These are phyloP conservation scores for Aschersonia sp. DNA, from an alignment of 2,329 filamentous ascomycete genomes.

Conservation along the genomic window DNA sequence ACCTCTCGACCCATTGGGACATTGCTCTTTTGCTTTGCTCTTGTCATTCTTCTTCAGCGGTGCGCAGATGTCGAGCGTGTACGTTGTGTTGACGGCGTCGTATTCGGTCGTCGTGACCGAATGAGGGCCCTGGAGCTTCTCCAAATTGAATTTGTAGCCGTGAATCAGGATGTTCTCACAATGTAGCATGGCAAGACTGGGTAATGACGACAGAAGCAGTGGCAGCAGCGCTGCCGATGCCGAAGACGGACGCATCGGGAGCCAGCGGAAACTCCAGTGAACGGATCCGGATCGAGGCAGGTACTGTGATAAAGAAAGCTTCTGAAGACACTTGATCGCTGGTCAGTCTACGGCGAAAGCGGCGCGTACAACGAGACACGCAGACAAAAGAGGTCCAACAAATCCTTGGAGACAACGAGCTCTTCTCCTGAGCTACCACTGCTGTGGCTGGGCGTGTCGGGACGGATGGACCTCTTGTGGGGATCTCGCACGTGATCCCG, in stretches of 20 bases:
- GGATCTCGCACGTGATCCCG: too few species aligned
- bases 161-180: slow-evolving; percentile 49
- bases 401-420: too few species aligned
- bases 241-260: slow-evolving; percentile 25
- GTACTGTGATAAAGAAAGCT: neutral
- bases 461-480: too few species aligned
- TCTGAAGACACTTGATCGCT: neutral
- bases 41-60: slow-evolving; percentile 48
- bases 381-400: too few species aligned
- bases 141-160: slow-evolving; percentile 48
- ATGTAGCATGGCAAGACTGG: slow-evolving; percentile 34
- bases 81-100: slow-evolving; percentile 55
- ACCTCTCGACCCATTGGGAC: slow-evolving; percentile 57
- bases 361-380: too few species aligned
- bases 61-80: slow-evolving; percentile 65
- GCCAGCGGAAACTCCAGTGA: neutral
- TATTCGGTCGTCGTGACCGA: slow-evolving; percentile 47
- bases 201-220: slow-evolving; percentile 20
- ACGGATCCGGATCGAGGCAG: neutral
- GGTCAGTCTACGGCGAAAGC: too few species aligned
- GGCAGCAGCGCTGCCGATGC: slow-evolving; percentile 20
- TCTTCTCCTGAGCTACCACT: too few species aligned
- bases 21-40: slow-evolving; percentile 40
- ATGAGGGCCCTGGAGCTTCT: slow-evolving; percentile 49
- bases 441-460: too few species aligned